Evolutionary conservation across 495 filamentous ascomycete species (phyloP), one percentile per base, ranked within the genome.

Genomic region (Hypomontagnella submonticulosa): DNA sequence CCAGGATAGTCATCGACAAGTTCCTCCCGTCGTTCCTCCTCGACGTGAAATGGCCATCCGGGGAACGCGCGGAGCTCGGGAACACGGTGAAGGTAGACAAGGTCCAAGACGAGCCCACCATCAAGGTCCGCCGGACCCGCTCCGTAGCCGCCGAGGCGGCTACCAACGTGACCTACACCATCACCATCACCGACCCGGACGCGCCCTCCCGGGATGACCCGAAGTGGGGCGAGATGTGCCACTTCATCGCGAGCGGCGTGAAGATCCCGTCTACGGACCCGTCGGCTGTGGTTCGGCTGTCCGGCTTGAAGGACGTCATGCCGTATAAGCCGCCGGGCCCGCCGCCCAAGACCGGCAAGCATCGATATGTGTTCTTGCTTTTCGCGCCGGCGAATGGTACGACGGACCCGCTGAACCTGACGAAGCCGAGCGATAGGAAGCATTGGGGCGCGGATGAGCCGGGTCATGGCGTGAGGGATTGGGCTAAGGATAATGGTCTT

Each of bases 151-250:
- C 4, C 18, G 19, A 23, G 10, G 12, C 23, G 41, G 20, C 8
- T 11, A 36, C 33, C 30, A 16, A 38, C 16, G 60, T 56, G 37
- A 67, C 70, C 23, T 69, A 82, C 65, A 73, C 78, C 15, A 63
- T 89, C 49, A 72, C 80, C 37, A 73, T 91, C 0, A 89, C 88
- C 1, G 89, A 92, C 69, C 89, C 89, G 0, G 89, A 92, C 71
- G 89, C 89, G 0, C 88, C 88, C 0, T 88, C 85, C 0, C 82
- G 84, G 27, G 77, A 85, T 16, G 72, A 90, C 64, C 87, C 88
- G 12, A 80, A 87, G 68, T 90, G 84, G 84, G 81, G 80, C n/a
- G 86, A 92, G 71, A 84, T 89, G 73, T 91, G 89, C 71, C 89
- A 91, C 71, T 90, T 88, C 88, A 84, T 91, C 70, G 79, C 79